Evolutionary conservation across 2,329 filamentous ascomycete species (phyloP), one percentile per base, ranked within the genome.

Genomic region (Anisogramma anomala): DNA sequence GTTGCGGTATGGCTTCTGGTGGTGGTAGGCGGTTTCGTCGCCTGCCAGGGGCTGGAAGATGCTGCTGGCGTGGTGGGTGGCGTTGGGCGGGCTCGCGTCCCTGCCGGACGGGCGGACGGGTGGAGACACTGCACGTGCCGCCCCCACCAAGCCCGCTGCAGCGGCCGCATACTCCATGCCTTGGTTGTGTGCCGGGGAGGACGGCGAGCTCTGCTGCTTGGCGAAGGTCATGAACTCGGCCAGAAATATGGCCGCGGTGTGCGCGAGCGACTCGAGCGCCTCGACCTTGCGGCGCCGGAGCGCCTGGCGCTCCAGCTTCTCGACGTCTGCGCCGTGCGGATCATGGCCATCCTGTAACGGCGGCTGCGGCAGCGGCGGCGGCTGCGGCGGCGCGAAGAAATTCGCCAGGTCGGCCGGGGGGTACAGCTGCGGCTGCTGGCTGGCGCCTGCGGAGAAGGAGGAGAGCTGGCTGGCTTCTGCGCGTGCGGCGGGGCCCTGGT

Each of bases 281-380:
- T 46, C 43, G 20, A 46, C 43, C 20, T 46, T 43, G 6, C 43
- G 41, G 23, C 39, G 38, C 23, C 43, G 43, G 4, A 46, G 39
- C 15, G 39, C 39, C 27, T 42, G 43, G 9, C 27, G 23, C 33
- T 46, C 43, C 31, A 33, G 15, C 28, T 18, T 46, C 15, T 39
- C 32, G 11, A 42, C 31, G 15, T 31, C 31, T n/a, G 11, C 18
- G 14, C 26, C 15, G n/a, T 35, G 22, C 5, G 19, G 26, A 15
- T 23, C 10, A 10, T 27, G 15, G 9, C 7, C 6, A 9, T 27
- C 8, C 13, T 32, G 18, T 6, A 10, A 13, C 10, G 36, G 22
- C 17, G n/a, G 3, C 14, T 14, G 22, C 9, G 22, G 22, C 9
- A 9, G 22, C 9, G 22, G 22, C 9, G 22, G 22, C 9, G 22